Evolutionary conservation across 164 flowering plant species (phyloP).

Genomic region (Aristolochia fimbriata): DNA sequence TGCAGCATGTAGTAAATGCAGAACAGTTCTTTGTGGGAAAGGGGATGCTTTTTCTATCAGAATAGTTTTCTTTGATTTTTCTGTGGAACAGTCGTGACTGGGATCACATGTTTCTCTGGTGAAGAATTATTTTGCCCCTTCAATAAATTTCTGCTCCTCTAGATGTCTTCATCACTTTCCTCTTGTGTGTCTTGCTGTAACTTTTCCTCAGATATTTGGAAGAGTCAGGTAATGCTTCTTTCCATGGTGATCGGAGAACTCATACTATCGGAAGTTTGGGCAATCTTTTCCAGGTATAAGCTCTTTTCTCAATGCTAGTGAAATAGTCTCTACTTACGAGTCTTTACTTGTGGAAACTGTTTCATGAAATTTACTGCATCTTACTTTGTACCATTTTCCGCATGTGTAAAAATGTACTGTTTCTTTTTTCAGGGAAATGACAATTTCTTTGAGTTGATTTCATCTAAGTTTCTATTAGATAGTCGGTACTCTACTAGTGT

Average conservation of each 20-base stretch:
- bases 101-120: too few relatives aligned
- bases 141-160: too few relatives aligned
- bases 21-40: too few relatives aligned
- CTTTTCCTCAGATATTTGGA: constrained; percentile 50
- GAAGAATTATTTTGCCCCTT: too few relatives aligned
- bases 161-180: too few relatives aligned
- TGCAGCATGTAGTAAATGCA: too few relatives aligned
- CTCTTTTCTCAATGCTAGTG: background rate
- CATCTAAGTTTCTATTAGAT: constrained; percentile 63
- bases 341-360: background rate
- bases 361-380: background rate
- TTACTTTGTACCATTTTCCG: background rate
- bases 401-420: too few relatives aligned
- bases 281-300: constrained; percentile 53
- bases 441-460: constrained; percentile 86
- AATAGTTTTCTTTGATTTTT: too few relatives aligned
- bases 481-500: constrained; percentile 48
- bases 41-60: too few relatives aligned
- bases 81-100: too few relatives aligned
- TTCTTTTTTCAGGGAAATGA: constrained; percentile 66
- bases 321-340: background rate
- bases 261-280: constrained; percentile 77
- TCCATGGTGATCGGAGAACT: constrained; percentile 53
- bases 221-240: constrained; percentile 45
- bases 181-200: background rate